Evolutionary conservation across 495 filamentous ascomycete genomes (phyloP), one percentile per base, ranked within the genome.

Genomic region (Lophiostoma macrostomum): DNA sequence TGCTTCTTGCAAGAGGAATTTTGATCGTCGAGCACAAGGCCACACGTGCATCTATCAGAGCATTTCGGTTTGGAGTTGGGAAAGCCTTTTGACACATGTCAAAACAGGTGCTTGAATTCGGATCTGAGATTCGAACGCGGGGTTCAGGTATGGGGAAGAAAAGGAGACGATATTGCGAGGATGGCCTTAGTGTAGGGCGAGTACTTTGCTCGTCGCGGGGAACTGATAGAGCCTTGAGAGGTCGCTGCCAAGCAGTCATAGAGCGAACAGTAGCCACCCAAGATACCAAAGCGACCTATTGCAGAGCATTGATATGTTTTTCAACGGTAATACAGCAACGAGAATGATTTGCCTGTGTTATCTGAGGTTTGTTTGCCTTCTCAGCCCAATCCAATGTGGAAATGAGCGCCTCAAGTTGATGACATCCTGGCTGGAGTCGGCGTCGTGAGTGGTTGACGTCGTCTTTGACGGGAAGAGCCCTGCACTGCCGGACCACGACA

Each of bases 361-460:
- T n/a, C n/a, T 41, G 1, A 30, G 12, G 5, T 34, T 13, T 1
- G 24, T 4, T 19, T 51, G 47, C 5, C 12, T 39, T 39, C 22
- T 19, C 34, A 41, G 32, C 10, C 27, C 23, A 13, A 34, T 50
- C 31, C 43, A 11, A 38, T 47, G 34, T 34, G 40, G 50, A 53
- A 52, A 53, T 52, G 35, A 37, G 28, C 23, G 56, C 38, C 32
- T 59, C 35, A 44, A 25, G 36, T 60, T 60, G 34, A 60, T 52
- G 56, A 43, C 8, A 34, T 25, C 32, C 41, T 14, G 16, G 45
- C 31, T 35, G 29, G 14, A 24, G 25, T 34, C 16, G 19, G 34
- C 5, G 48, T 3, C 25, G 41, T 59, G 56, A 59, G 56, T 59
- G 56, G 56, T 36, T 23, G 19, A 34, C 5, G 16, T n/a, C 20